Evolutionary conservation across 192 early-diverging fungal species (phyloP).

Genomic region (Linnemannia zychae): DNA sequence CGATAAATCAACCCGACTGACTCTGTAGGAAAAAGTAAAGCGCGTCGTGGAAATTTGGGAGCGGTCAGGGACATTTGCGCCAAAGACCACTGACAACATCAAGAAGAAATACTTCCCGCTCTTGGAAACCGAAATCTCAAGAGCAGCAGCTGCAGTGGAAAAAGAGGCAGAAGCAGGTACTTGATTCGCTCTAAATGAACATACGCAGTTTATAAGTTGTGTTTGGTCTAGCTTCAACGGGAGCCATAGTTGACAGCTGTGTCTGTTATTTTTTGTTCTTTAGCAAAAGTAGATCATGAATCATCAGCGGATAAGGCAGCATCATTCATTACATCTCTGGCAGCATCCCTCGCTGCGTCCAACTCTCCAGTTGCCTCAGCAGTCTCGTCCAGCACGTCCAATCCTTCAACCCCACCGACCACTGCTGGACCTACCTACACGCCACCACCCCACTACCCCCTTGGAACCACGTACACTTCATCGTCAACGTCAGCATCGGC

Average conservation of each 20-base stretch:
- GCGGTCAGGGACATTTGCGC: constrained; percentile 42
- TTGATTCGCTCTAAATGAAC: neutral
- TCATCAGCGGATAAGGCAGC: constrained; percentile 10
- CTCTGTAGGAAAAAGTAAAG: constrained; percentile 60
- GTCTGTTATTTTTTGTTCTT: neutral
- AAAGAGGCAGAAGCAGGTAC: neutral
- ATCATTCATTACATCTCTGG: constrained; percentile 27
- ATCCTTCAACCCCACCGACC: neutral
- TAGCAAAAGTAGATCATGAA: neutral
- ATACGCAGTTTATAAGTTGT: neutral
- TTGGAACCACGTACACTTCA: neutral
- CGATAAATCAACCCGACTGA: neutral
- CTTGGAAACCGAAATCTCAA: constrained; percentile 19
- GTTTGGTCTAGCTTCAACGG: neutral
- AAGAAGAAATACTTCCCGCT: constrained; percentile 52
- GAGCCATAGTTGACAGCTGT: neutral
- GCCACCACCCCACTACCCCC: neutral
- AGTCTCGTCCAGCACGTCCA: neutral
- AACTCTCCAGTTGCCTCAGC: constrained; percentile 8
- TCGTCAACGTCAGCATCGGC: neutral
- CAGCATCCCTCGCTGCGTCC: constrained; percentile 21
- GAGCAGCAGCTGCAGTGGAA: neutral
- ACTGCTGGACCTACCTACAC: neutral
- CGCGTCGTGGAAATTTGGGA: constrained; percentile 62
- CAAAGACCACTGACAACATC: constrained; percentile 36